These are phyloP conservation scores for Allomyces javanicus DNA, from an alignment of 192 early-diverging fungal species.

Conservation along the genomic window DNA sequence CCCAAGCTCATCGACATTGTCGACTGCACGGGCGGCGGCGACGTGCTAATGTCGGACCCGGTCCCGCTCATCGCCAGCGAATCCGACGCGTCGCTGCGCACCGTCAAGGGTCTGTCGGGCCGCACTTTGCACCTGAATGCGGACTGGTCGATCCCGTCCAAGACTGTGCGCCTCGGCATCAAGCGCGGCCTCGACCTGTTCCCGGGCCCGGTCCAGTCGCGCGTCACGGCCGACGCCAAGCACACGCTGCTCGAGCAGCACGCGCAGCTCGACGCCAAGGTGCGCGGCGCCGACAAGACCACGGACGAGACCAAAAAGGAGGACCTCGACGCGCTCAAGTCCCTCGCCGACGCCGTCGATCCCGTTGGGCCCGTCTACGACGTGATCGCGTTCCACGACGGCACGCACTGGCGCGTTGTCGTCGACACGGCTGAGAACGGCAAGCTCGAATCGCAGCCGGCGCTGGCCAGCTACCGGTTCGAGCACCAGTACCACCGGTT, in stretches of 20 bases:
- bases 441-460: constrained; percentile 33
- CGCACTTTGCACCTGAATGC: constrained; percentile 46
- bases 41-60: constrained; percentile 38
- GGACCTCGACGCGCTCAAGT: constrained; percentile 39
- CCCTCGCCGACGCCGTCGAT: constrained; percentile 31
- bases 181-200: constrained; percentile 61
- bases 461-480: constrained; percentile 50
- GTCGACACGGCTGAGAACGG: constrained; percentile 60
- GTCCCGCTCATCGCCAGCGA: constrained; percentile 26
- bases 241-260: constrained; percentile 26
- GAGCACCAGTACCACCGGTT: constrained; percentile 55
- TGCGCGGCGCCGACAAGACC: constrained; percentile 21
- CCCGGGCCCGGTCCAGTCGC: constrained; percentile 26
- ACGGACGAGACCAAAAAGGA: constrained; percentile 9
- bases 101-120: constrained; percentile 52
- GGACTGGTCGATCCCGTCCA: constrained; percentile 56
- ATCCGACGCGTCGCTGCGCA: constrained; percentile 19
- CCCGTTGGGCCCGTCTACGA: constrained; percentile 64
- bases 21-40: constrained; percentile 62
- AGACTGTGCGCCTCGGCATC: constrained; percentile 68
- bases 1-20: constrained; percentile 81
- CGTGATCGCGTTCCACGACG: constrained; percentile 74
- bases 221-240: constrained; percentile 28
- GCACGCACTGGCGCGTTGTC: constrained; percentile 68
- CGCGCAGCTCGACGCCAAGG: constrained; percentile 16